Conservation (phyloP, 495 filamentous ascomycete genomes). For the Neurospora sp. region DNA sequence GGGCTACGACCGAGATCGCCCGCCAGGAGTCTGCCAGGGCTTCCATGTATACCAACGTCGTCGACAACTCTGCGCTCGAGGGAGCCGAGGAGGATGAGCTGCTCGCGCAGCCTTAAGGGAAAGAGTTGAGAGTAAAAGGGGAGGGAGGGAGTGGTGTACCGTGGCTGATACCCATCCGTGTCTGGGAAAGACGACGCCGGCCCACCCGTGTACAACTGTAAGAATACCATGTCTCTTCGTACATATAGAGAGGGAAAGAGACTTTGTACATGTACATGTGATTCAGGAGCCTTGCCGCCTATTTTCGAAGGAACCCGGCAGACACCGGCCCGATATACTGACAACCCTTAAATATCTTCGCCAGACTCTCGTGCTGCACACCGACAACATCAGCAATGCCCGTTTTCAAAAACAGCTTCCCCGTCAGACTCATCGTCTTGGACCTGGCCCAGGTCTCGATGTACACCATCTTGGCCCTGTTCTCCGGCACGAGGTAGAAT, state of each 20-base stretch:
- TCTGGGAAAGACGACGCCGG: background rate
- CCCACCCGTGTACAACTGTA: conserved; percentile 1
- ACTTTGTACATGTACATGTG: background rate
- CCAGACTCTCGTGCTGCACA: conserved; percentile 28
- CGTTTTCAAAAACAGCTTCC: conserved; percentile 48
- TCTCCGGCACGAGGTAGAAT: conserved; percentile 31
- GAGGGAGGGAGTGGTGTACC: background rate
- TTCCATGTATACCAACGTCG: conserved; percentile 33
- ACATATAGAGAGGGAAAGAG: background rate
- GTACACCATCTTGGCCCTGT: conserved; percentile 56
- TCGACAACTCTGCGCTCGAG: conserved; percentile 7
- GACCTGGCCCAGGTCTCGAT: conserved; percentile 89
- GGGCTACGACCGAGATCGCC: conserved; percentile 49
- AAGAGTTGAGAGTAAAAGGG: background rate
- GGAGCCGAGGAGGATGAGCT: conserved; percentile 6
- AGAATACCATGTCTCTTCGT: background rate
- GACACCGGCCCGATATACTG: background rate
- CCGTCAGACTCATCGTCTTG: conserved; percentile 67
- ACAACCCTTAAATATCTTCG: background rate
- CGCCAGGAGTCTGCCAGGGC: conserved; percentile 33
- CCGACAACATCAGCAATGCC: conserved; percentile 35
- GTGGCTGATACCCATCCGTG: background rate
- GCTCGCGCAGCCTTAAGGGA: background rate
- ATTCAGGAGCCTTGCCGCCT: background rate
- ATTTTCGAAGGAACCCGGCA: background rate